Conservation (phyloP, 495 filamentous ascomycete genomes). For the Cladorrhinum samala region DNA sequence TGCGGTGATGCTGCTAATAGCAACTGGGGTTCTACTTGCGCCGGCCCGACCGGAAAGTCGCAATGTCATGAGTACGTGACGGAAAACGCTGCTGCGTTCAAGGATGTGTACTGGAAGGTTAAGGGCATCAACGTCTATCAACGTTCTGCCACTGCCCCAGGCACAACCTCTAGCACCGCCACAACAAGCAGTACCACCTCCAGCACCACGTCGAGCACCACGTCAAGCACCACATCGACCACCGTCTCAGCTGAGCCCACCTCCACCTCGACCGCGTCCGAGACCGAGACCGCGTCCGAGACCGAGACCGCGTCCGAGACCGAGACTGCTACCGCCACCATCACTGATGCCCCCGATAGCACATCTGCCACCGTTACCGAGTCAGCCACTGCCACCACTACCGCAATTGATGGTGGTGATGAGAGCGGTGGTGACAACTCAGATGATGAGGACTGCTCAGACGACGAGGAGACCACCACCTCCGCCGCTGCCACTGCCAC, state of each 20-base stretch:
- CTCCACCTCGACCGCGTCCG: not conserved
- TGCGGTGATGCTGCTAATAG: constrained; percentile 41
- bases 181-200: constrained; percentile 9
- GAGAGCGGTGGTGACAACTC: not conserved
- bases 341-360: not conserved
- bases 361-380: constrained; percentile 3
- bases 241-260: constrained; percentile 29
- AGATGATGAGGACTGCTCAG: constrained; percentile 14
- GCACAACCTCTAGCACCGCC: constrained; percentile 38
- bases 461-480: constrained; percentile 5
- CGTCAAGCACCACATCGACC: constrained; percentile 26
- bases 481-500: not conserved
- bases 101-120: constrained; percentile 50
- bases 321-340: constrained; percentile 1
- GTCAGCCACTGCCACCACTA: constrained; percentile 14
- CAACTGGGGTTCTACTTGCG: constrained; percentile 19
- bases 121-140: constrained; percentile 50
- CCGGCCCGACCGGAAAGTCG: constrained; percentile 7
- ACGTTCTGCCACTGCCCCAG: constrained; percentile 13
- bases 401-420: constrained; percentile 15
- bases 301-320: constrained; percentile 8
- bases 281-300: constrained; percentile 1
- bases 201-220: constrained; percentile 21
- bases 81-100: constrained; percentile 49
- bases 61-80: constrained; percentile 55